Conservation (phyloP, 2,329 filamentous ascomycete species). For the Cladosporium sp. region DNA sequence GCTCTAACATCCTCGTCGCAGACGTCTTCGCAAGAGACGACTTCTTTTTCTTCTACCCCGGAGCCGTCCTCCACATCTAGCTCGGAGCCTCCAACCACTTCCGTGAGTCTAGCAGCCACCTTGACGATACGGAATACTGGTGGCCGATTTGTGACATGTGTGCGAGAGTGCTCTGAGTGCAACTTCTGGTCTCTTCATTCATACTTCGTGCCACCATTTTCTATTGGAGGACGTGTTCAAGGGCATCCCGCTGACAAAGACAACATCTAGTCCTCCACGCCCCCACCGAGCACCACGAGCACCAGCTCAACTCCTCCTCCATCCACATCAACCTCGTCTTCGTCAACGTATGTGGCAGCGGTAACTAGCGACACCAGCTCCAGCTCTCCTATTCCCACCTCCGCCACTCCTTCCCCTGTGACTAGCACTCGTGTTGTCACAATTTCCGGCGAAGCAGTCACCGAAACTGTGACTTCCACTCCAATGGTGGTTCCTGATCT, state of each 20-base stretch:
- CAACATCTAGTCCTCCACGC: not conserved
- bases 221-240: not conserved
- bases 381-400: slow-evolving; percentile 15
- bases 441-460: slow-evolving; percentile 37
- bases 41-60: slow-evolving; percentile 12
- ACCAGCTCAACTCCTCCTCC: slow-evolving; percentile 3
- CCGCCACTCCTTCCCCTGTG: slow-evolving; percentile 25
- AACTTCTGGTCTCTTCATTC: not conserved
- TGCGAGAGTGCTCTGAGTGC: not conserved
- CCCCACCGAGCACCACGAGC: slow-evolving; percentile 1
- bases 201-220: slow-evolving; percentile 2
- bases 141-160: slow-evolving; percentile 1
- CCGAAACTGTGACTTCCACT: slow-evolving; percentile 39
- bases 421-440: slow-evolving; percentile 37
- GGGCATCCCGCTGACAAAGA: not conserved
- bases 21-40: slow-evolving; percentile 10
- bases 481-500: slow-evolving; percentile 24
- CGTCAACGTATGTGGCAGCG: slow-evolving; percentile 8
- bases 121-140: not conserved
- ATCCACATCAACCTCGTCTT: slow-evolving; percentile 13
- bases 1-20: slow-evolving; percentile 9
- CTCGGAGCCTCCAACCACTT: slow-evolving; percentile 11
- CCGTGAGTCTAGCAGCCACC: slow-evolving; percentile 8
- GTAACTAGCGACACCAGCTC: slow-evolving; percentile 13
- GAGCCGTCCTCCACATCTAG: slow-evolving; percentile 16